These are phyloP conservation scores for Pyrenochaeta sp. DNA, from an alignment of 2,329 filamentous ascomycete species.

Conservation along the genomic window DNA sequence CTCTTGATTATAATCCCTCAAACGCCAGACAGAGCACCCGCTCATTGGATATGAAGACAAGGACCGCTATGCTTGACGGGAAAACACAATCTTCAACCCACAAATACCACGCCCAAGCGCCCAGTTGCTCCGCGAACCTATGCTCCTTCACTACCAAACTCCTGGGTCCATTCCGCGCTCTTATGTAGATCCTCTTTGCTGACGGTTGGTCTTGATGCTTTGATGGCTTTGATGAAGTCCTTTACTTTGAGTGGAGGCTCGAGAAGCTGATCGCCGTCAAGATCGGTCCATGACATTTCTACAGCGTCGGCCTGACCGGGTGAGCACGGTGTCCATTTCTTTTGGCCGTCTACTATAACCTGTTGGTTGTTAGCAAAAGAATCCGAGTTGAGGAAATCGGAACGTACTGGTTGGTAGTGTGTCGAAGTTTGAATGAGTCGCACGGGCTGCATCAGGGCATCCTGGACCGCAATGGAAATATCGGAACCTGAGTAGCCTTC, in stretches of 20 bases:
- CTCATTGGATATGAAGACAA: slow-evolving; percentile 1
- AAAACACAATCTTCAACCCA: too few species aligned
- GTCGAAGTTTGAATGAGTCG: slow-evolving; percentile 96
- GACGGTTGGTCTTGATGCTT: slow-evolving; percentile 86
- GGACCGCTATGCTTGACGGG: too few species aligned
- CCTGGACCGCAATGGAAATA: slow-evolving; percentile 94
- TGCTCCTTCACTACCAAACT: slow-evolving; percentile 92
- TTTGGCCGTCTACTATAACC: slow-evolving; percentile 72
- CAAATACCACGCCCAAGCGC: background rate
- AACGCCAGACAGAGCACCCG: slow-evolving; percentile 2
- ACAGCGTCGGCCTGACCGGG: slow-evolving; percentile 84
- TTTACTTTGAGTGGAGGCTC: slow-evolving; percentile 87
- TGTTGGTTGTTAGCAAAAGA: slow-evolving; percentile 43
- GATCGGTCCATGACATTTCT: slow-evolving; percentile 93
- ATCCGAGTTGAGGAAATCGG: background rate
- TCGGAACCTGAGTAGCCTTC: slow-evolving; percentile 97
- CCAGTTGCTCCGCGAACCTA: too few species aligned
- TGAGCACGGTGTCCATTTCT: slow-evolving; percentile 87
- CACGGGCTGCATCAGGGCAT: slow-evolving; percentile 96
- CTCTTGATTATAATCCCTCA: background rate
- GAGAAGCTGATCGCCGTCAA: slow-evolving; percentile 82
- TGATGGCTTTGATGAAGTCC: slow-evolving; percentile 93
- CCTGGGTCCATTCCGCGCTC: slow-evolving; percentile 92
- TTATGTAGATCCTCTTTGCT: slow-evolving; percentile 82
- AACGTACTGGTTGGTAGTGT: slow-evolving; percentile 87